Evolutionary conservation across 306 rosid genomes (phyloP).

Genomic region (Alnus glutinosa): DNA sequence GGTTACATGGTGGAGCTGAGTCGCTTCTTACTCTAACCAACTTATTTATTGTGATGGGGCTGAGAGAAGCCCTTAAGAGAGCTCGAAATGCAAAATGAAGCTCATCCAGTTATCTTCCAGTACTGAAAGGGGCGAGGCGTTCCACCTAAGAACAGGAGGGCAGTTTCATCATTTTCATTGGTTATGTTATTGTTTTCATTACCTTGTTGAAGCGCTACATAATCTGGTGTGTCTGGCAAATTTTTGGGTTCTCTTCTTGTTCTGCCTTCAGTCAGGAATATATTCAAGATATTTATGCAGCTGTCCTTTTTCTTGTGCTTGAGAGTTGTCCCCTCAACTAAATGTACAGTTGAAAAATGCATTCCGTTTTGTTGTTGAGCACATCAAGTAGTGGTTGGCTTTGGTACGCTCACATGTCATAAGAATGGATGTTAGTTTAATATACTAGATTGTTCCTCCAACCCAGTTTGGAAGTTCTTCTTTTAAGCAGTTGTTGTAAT

Average conservation of each 20-base stretch:
- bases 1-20: slow-evolving; percentile 97
- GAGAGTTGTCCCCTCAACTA: neutral
- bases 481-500: neutral
- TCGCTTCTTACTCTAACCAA: slow-evolving; percentile 86
- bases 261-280: neutral
- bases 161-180: neutral
- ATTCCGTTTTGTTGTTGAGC: no score
- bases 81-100: slow-evolving; percentile 34
- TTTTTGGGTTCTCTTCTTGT: neutral
- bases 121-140: slow-evolving; percentile 38
- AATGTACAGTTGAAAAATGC: neutral
- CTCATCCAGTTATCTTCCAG: slow-evolving; percentile 30
- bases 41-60: slow-evolving; percentile 79
- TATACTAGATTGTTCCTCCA: no score
- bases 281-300: neutral
- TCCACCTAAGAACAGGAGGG: slow-evolving; percentile 19
- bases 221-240: neutral
- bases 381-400: no score
- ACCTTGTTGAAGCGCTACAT: neutral
- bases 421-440: no score
- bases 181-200: neutral
- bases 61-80: slow-evolving; percentile 71
- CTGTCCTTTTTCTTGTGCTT: neutral
- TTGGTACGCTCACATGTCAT: no score
- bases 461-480: neutral